These are phyloP conservation scores for Pleoardoris graminearum DNA, from an alignment of 2,329 filamentous ascomycete species.

Conservation along the genomic window DNA sequence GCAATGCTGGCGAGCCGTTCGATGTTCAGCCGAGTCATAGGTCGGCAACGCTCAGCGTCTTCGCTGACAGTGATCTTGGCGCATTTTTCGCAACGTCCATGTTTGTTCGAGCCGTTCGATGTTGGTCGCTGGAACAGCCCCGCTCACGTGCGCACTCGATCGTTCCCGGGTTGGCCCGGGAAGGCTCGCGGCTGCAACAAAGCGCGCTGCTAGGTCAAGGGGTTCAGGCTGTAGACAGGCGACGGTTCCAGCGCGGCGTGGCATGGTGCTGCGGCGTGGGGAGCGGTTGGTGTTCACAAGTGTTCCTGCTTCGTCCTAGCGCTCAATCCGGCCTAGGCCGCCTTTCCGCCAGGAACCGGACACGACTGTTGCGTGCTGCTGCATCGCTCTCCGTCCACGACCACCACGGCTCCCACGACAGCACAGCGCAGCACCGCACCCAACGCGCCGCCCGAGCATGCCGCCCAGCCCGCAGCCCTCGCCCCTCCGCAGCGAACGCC, in stretches of 20 bases:
- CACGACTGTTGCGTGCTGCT: too few relatives aligned
- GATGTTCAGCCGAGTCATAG: too few relatives aligned
- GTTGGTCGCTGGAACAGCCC: not conserved
- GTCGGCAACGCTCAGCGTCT: too few relatives aligned
- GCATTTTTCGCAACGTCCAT: constrained; percentile 6
- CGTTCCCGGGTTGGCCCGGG: too few relatives aligned
- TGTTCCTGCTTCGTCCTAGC: constrained; percentile 8
- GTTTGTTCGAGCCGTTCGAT: constrained; percentile 9
- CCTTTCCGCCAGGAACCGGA: constrained; percentile 6
- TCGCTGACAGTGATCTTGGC: too few relatives aligned
- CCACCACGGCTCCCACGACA: too few relatives aligned
- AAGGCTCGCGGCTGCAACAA: not conserved
- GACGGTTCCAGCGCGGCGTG: too few relatives aligned
- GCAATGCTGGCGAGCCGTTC: constrained; percentile 5
- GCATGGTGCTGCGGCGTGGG: too few relatives aligned
- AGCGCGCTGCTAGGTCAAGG: too few relatives aligned
- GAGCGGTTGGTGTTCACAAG: too few relatives aligned
- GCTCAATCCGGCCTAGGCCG: constrained; percentile 1
- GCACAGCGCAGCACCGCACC: not conserved
- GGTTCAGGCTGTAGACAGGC: too few relatives aligned
- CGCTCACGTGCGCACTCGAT: not conserved
- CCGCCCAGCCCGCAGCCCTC: not conserved
- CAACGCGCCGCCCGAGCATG: constrained; percentile 15
- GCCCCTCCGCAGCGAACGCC: constrained; percentile 2
- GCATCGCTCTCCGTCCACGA: not conserved